Evolutionary conservation across 2,329 filamentous ascomycete genomes (phyloP), one percentile per base, ranked within the genome.

Genomic region (Epichloe gansuensis): DNA sequence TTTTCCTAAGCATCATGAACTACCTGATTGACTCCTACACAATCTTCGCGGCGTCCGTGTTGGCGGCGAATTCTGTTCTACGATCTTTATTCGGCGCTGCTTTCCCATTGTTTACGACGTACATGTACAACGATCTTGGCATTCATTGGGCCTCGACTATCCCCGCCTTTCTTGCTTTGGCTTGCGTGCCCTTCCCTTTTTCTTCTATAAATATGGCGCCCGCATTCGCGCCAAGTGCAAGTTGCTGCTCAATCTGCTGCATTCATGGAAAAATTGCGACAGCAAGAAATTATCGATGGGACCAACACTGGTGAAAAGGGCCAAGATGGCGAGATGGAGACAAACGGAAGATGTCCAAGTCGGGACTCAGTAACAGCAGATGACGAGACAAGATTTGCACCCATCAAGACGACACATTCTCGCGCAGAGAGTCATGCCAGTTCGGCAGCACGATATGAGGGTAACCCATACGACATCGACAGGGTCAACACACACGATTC

Each of bases 21-120:
- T 85, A 85, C 58, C 71, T 85, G 2, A 75, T 85, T 15, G 80
- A 84, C 50, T 75, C 75, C 1, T 72, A 68, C 51, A 64, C 64
- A 4, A 56, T 52, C 1, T 68, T 67, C 37, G 69, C 71, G 1
- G 72, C 70, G 0, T 72, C 69, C 1, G 67, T 67, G 15, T 66
- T 68, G 1, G 70, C 69, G 5, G 70, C 70, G 2, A 59, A 67
- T 46, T 61, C 66, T 1, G 65, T 73, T 1, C 58, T 71, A 4
- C 65, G 70, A 1, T 69, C 65, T 0, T 56, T 72, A 1, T 59
- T 65, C 12, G 70, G 70, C 1, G 67, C 69, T 0, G 61, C 71
- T 0, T 61, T 73, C 4, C 69, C 71, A 2, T 63, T 73, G 3
- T 69, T 64, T 6, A 69, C 64, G 1, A 55, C 65, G 3, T 58